Base-by-base conservation (phyloP, 805 yeast genomes). In the Metschnikowia koreensis region DNA sequence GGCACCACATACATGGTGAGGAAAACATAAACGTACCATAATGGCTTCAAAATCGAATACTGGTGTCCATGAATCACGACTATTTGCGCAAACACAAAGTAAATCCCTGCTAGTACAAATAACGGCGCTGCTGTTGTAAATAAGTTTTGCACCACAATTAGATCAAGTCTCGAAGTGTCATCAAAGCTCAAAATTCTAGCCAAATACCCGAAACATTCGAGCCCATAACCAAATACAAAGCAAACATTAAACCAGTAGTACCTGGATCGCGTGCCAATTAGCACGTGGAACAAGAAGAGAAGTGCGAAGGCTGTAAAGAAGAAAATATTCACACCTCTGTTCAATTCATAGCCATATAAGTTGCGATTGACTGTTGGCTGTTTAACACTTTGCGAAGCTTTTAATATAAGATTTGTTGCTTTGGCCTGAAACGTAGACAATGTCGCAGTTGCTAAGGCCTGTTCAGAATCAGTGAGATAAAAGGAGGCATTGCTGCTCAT, bases 1-100 rank as follows among this genome's bases (percentile, higher is more conserved):
- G 75, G 68, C 3, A 72, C 31, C 9, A 71, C 69, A 52, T 73
- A 77, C 26, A 62, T 50, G 2, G 70, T 63, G 46, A 74, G 69
- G 52, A 74, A 73, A 26, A 72, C 62, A 58, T 73, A 72, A 1
- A 75, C 66, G 52, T 73, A 73, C 75, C 75, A 71, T 66, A 73
- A 63, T 5, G 78, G 78, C 47, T 66, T 68, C 50, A 73, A 59
- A 2, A 68, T 58, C 12, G 75, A 69, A 54, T 65, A 74, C 37
- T 63, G 61, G 46, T 70, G 53, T 7, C 77, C 76, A 50, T 71
- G 69, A 15, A 69, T 59, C 12, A 69, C 71, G 40, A 73, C 75
- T 50, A 69, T 44, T 50, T 72, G 76, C 2, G 76, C 76, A 56
- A 74, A 71, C 6, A 73, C 44, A 51, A 67, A 70, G 53, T 72